These are phyloP conservation scores for Pharus latifolius DNA, from an alignment of 176 grass and related monocot species.

Conservation along the genomic window DNA sequence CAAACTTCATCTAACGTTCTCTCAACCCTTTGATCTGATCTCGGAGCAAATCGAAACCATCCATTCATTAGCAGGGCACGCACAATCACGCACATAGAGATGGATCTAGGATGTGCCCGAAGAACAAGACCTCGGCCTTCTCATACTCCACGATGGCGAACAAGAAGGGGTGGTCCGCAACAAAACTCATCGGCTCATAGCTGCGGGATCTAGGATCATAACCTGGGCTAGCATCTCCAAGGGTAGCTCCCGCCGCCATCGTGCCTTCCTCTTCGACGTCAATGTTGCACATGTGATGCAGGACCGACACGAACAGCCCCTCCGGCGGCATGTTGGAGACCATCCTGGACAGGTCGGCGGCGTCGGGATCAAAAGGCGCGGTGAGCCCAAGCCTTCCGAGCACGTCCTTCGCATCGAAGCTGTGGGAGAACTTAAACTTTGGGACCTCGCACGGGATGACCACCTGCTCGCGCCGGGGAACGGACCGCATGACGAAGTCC, in stretches of 20 bases:
- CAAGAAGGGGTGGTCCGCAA: conserved; percentile 18
- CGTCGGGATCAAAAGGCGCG: not conserved
- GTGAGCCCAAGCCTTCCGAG: not conserved
- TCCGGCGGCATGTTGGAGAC: not conserved
- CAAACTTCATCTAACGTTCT: no score
- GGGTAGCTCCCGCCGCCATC: not conserved
- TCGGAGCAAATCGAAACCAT: not conserved
- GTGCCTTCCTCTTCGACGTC: conserved; percentile 31
- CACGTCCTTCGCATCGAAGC: not conserved
- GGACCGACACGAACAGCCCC: not conserved
- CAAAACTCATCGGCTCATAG: conserved; percentile 11
- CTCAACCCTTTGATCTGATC: no score
- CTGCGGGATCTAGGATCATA: not conserved
- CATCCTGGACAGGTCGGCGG: conserved; percentile 13
- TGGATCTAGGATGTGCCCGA: conserved; percentile 18
- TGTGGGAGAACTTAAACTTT: conserved; percentile 8
- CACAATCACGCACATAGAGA: not conserved
- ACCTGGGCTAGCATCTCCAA: not conserved
- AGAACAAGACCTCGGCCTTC: conserved; percentile 14
- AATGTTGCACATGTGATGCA: conserved; percentile 10
- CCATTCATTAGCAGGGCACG: not conserved
- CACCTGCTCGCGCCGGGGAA: not conserved
- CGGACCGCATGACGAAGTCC: conserved; percentile 17
- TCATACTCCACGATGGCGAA: conserved; percentile 19
- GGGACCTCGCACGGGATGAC: not conserved